Evolutionary conservation across 2,329 filamentous ascomycete species (phyloP).

Genomic region (Sporothrix brunneoviolacea): DNA sequence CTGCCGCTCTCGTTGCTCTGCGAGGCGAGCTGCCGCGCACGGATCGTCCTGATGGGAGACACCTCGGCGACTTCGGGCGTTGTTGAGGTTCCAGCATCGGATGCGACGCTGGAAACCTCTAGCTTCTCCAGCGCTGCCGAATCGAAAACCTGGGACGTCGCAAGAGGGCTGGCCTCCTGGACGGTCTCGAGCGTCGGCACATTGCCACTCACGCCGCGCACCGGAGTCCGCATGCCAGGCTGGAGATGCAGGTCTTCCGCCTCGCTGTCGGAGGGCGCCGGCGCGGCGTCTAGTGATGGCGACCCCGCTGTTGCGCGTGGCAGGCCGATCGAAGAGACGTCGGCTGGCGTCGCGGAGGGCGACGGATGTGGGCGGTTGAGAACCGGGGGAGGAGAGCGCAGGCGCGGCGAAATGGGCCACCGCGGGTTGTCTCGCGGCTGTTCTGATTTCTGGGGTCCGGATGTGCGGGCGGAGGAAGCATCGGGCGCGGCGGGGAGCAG

Average conservation of each 20-base stretch:
- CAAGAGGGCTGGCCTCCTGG: conserved; percentile 76
- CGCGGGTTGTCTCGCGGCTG: conserved; percentile 50
- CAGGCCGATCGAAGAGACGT: conserved; percentile 46
- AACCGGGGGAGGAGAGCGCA: conserved; percentile 68
- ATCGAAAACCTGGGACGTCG: conserved; percentile 51
- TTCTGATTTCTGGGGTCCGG: conserved; percentile 60
- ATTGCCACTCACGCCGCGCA: conserved; percentile 51
- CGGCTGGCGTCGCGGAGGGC: conserved; percentile 20
- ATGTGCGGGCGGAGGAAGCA: conserved; percentile 45
- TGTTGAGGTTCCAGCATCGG: conserved; percentile 34
- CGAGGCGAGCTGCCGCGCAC: conserved; percentile 49
- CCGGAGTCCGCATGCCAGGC: conserved; percentile 53
- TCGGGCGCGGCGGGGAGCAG: conserved; percentile 58
- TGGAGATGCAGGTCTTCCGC: conserved; percentile 41
- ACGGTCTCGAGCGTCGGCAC: conserved; percentile 75
- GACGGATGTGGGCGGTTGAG: conserved; percentile 32
- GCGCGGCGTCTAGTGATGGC: conserved; percentile 34
- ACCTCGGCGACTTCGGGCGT: conserved; percentile 35
- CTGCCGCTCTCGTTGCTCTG: conserved; percentile 37
- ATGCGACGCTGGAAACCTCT: conserved; percentile 39
- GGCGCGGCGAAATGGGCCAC: conserved; percentile 71
- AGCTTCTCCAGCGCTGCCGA: conserved; percentile 45
- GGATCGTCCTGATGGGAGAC: conserved; percentile 35
- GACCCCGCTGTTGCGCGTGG: conserved; percentile 42
- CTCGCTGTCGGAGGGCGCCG: conserved; percentile 43